Base-by-base conservation (phyloP, 176 grass and related monocot species). In the Oryza glaberrima region DNA sequence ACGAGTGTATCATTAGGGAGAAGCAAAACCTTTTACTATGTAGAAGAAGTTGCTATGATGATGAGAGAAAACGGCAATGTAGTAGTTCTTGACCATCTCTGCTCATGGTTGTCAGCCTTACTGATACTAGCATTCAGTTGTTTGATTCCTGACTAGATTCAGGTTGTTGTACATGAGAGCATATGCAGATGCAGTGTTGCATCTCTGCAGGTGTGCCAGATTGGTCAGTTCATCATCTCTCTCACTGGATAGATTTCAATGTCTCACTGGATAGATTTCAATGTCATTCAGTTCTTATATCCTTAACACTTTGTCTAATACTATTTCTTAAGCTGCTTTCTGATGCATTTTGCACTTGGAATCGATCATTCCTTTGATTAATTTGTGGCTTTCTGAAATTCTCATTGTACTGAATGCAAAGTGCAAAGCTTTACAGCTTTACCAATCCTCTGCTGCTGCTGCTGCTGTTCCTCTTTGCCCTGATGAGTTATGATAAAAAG, bases 341-440 rank as follows among this genome's bases (percentile, higher is more conserved):
- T 81, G 47, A 72, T 45, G 49, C 44, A 20, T 14, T 65, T 69
- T 81, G 77, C 22, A 22, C 15, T 52, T 70, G 66, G 16, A 77
- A 74, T 74, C 32, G 28, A 54, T 26, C 46, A 56, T 51, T 54
- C 78, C 35, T 69, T 10, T 75, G 45, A 30, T 44, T 58, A 76
- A 48, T 64, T 76, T 23, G 70, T 76, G 85, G 36, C 84, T 36
- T 36, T 52, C 79, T 41, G 54, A 88, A 88, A 88, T 82, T 77
- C 82, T 26, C 79, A 60, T 68, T 68, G 75, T 48, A 67, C 83
- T 86, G 75, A 75, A 75, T 75, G 70, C 84, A 80, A 83, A 86
- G 75, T 79, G 79, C 84, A 73, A 83, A 32, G 47, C 69, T 83
- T 90, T 87, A 79, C 80, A 87, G 81, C 85, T 84, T 84, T 91